phyloP scores from a whole-genome alignment of 75 land plant genomes.

The Picea glauca region DNA sequence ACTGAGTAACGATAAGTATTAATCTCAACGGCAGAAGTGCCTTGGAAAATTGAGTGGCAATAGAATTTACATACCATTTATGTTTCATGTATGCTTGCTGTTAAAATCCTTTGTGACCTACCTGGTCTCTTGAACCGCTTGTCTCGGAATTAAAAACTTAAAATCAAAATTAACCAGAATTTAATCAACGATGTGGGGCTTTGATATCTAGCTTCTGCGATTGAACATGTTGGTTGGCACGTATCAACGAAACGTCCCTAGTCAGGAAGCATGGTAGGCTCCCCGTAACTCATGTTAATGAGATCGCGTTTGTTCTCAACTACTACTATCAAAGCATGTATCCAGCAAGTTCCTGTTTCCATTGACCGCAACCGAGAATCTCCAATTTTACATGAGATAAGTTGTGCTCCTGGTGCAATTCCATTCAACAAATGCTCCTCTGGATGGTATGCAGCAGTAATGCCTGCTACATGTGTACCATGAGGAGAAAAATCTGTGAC shows the following conservation, averaged over 20 bases:
- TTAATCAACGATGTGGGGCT: no score
- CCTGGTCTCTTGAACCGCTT: no score
- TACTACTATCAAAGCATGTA: constrained; percentile 80
- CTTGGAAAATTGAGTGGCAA: no score
- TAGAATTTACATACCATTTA: no score
- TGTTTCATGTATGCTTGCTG: no score
- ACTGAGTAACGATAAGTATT: no score
- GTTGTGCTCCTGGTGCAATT: constrained; percentile 96
- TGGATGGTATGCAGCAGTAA: constrained; percentile 80
- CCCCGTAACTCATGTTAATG: constrained; percentile 99
- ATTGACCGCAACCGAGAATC: constrained; percentile 88
- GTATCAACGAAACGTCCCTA: constrained; percentile 87
- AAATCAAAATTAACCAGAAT: no score
- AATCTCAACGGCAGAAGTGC: no score
- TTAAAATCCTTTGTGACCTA: no score
- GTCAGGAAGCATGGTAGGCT: constrained; percentile 73
- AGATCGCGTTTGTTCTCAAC: constrained; percentile 95
- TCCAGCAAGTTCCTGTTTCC: constrained; percentile 94
- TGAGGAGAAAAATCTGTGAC: constrained; percentile 89
- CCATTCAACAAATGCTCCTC: constrained; percentile 93
- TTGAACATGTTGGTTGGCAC: no score
- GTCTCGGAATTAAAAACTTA: no score
- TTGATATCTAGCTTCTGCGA: no score
- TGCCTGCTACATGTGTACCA: constrained; percentile 97
- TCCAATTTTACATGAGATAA: constrained; percentile 94